Percentiles rank a stretch among this genome's conserved stretches.
Conservation (phyloP, 2,329 filamentous ascomycete species). For the Xylariales sp. region DNA sequence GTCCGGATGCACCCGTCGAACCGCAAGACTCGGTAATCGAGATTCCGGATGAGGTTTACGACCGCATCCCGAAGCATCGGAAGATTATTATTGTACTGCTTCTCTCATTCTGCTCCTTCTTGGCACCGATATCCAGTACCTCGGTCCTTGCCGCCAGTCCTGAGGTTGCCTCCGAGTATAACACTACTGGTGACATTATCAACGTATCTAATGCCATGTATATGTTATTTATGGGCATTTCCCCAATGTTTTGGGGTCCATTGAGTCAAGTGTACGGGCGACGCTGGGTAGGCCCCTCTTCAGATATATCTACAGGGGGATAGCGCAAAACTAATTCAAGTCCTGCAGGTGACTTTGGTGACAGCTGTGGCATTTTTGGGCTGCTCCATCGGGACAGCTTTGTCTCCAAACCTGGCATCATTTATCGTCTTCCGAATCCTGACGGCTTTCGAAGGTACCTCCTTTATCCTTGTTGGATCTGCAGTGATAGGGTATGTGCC, state of each 20-base stretch:
- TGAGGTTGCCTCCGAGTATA: conserved; percentile 63
- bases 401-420: conserved; percentile 64
- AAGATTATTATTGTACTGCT: conserved; percentile 66
- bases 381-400: conserved; percentile 67
- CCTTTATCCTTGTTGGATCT: conserved; percentile 68
- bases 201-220: conserved; percentile 71
- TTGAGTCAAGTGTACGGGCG: conserved; percentile 62
- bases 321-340: conserved; percentile 7
- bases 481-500: conserved; percentile 61
- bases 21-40: conserved; percentile 26
- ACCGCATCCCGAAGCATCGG: conserved; percentile 53
- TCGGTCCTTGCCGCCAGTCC: conserved; percentile 69
- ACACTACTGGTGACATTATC: conserved; percentile 64
- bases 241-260: conserved; percentile 68
- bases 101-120: conserved; percentile 69
- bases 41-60: conserved; percentile 56
- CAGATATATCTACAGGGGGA: background rate
- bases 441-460: conserved; percentile 71
- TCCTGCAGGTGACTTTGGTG: conserved; percentile 47
- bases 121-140: conserved; percentile 72
- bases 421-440: conserved; percentile 74
- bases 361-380: conserved; percentile 61
- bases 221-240: conserved; percentile 67
- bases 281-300: conserved; percentile 40
- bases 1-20: conserved; percentile 23